These are phyloP conservation scores for Chenopodium quinoa DNA, from an alignment of 148 eudicot genomes.

Conservation along the genomic window DNA sequence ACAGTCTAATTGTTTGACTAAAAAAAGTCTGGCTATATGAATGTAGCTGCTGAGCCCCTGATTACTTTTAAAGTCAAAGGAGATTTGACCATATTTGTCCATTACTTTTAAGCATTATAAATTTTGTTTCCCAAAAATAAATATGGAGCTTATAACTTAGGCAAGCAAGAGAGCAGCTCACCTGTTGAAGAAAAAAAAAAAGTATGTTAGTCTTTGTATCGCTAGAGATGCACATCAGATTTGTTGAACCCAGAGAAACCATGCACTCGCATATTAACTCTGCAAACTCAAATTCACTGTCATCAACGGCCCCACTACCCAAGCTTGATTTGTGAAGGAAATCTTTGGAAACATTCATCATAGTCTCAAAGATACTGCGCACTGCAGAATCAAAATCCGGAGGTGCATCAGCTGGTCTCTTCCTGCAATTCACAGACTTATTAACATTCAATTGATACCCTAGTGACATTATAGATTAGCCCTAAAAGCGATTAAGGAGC, in stretches of 20 bases:
- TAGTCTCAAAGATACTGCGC: slow-evolving; percentile 61
- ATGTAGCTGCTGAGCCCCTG: no score
- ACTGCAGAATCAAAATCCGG: slow-evolving; percentile 84
- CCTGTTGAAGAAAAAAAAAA: slow-evolving; percentile 80
- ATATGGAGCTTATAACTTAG: background rate
- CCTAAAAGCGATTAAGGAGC: slow-evolving; percentile 10
- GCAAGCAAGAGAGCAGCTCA: slow-evolving; percentile 23
- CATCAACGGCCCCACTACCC: slow-evolving; percentile 41
- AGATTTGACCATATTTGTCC: background rate
- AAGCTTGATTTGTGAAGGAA: slow-evolving; percentile 67
- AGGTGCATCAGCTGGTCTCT: slow-evolving; percentile 74
- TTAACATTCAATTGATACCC: background rate
- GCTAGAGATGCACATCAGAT: slow-evolving; percentile 67
- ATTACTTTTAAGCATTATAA: background rate
- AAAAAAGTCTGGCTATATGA: background rate
- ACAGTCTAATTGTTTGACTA: background rate
- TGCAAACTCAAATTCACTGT: slow-evolving; percentile 75
- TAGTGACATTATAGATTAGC: slow-evolving; percentile 1
- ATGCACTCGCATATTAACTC: slow-evolving; percentile 88
- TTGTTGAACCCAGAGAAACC: slow-evolving; percentile 80
- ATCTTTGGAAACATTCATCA: slow-evolving; percentile 75
- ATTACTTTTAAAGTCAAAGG: background rate
- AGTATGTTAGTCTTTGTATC: slow-evolving; percentile 42
- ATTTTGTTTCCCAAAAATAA: background rate
- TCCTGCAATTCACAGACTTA: slow-evolving; percentile 52